These are phyloP conservation scores for Cruciata laevipes DNA, from an alignment of 257 asterid species.

Conservation along the genomic window DNA sequence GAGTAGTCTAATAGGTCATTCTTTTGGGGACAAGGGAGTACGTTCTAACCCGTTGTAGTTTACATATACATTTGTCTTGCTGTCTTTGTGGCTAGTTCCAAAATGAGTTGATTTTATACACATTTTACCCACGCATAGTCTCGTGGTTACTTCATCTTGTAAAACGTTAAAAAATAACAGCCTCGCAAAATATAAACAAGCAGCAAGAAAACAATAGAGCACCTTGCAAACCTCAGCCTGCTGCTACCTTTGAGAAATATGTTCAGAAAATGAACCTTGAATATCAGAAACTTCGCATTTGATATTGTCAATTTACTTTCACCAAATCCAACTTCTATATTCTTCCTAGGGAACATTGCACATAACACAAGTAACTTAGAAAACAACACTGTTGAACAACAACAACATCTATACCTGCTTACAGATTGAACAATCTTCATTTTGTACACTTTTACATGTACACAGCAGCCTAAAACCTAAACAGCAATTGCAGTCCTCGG, in stretches of 20 bases:
- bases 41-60: no score
- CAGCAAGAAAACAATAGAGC: no score
- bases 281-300: not conserved
- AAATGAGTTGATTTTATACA: not conserved
- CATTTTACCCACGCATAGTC: not conserved
- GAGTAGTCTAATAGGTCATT: no score
- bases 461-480: not conserved
- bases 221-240: not conserved
- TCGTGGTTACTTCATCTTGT: not conserved
- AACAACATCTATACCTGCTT: not conserved
- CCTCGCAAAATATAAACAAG: not conserved
- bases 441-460: conserved; percentile 4
- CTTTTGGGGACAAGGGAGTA: no score
- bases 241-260: not conserved
- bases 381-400: not conserved
- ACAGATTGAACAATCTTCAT: not conserved
- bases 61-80: no score
- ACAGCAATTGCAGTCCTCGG: not conserved
- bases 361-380: not conserved
- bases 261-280: not conserved
- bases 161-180: not conserved
- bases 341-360: not conserved
- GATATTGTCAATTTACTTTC: not conserved
- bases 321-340: not conserved
- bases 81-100: no score